Percentiles rank a stretch among this genome's conserved stretches.
Evolutionary conservation across 2,329 filamentous ascomycete genomes (phyloP).

Genomic region (Colletotrichum melonis): DNA sequence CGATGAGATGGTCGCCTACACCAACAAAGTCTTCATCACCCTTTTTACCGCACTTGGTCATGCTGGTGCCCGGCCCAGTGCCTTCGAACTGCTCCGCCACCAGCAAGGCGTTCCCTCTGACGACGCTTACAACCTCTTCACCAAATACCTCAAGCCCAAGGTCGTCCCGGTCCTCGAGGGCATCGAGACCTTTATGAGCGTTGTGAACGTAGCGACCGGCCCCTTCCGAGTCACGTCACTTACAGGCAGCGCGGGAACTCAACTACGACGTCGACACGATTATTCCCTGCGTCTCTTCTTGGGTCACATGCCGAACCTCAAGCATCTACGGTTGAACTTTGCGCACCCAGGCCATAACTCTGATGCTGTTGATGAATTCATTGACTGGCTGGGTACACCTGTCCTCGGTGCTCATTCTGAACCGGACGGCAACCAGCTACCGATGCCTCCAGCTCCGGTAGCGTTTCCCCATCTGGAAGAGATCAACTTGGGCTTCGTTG

Average conservation of each 20-base stretch:
- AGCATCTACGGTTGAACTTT: conserved; percentile 66
- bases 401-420: neutral
- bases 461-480: conserved; percentile 49
- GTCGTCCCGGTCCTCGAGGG: conserved; percentile 54
- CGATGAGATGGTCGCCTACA: conserved; percentile 36
- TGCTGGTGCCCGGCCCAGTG: conserved; percentile 49
- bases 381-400: conserved; percentile 51
- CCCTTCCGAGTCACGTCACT: neutral
- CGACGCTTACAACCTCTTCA: conserved; percentile 57
- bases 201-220: conserved; percentile 28
- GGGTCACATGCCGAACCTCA: conserved; percentile 52
- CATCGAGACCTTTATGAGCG: conserved; percentile 59
- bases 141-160: conserved; percentile 48
- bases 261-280: conserved; percentile 10
- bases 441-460: conserved; percentile 47
- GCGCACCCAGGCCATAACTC: conserved; percentile 24
- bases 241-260: neutral
- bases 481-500: conserved; percentile 40
- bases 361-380: conserved; percentile 40
- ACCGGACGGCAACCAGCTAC: conserved; percentile 6
- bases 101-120: conserved; percentile 47
- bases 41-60: conserved; percentile 56
- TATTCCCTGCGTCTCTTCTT: conserved; percentile 51
- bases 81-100: conserved; percentile 61
- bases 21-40: conserved; percentile 50